Evolutionary conservation across 352 stramenopile species (phyloP).

Genomic region (Pythium monospermum): DNA sequence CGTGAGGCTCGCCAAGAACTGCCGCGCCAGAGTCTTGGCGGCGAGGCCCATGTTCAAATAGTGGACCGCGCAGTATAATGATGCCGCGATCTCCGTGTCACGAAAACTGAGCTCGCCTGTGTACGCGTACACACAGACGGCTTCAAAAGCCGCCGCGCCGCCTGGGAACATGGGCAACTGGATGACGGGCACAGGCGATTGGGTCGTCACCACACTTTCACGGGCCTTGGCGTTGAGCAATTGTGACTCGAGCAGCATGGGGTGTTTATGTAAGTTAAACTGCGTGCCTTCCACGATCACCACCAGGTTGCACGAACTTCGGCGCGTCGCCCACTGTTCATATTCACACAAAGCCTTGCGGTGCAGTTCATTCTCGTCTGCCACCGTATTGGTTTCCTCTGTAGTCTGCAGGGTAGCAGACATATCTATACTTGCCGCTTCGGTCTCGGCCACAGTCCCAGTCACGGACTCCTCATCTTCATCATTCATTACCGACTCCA

Average conservation of each 20-base stretch:
- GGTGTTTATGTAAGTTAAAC: slow-evolving; percentile 73
- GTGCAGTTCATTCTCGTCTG: background rate
- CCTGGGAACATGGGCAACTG: slow-evolving; percentile 45
- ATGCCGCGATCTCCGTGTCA: slow-evolving; percentile 24
- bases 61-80: slow-evolving; percentile 32
- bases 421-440: background rate
- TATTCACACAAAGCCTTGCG: slow-evolving; percentile 48
- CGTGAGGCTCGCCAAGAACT: slow-evolving; percentile 24
- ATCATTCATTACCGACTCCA: no score
- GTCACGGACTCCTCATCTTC: background rate
- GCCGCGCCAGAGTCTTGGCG: slow-evolving; percentile 21
- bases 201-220: slow-evolving; percentile 18
- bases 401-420: background rate
- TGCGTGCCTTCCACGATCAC: slow-evolving; percentile 52
- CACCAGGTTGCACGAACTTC: slow-evolving; percentile 50
- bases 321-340: slow-evolving; percentile 36
- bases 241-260: slow-evolving; percentile 50
- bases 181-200: slow-evolving; percentile 31
- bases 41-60: slow-evolving; percentile 44
- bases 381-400: background rate
- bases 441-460: background rate
- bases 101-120: slow-evolving; percentile 42
- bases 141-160: slow-evolving; percentile 52
- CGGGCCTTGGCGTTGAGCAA: slow-evolving; percentile 38
- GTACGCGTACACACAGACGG: slow-evolving; percentile 67